Base-by-base conservation (phyloP, 345 rosid genomes). In the Angophora floribunda region DNA sequence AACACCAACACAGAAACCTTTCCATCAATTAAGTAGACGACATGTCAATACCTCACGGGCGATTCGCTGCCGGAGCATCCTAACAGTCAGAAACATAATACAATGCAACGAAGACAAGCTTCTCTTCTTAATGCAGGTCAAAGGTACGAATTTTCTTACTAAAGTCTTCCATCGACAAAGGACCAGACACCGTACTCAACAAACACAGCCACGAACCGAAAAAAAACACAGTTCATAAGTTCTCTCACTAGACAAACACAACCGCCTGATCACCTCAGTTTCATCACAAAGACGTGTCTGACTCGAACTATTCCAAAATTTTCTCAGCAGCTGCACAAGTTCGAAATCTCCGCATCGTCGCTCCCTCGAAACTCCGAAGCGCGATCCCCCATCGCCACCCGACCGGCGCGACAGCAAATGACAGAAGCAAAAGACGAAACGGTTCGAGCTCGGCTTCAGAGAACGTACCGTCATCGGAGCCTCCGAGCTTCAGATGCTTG, bases 401-500 rank as follows among this genome's bases (percentile, higher is more conserved):
- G 49, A 41, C 28, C 49, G 49, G 49, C 84, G 49, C 26, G 12
- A 41, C 84, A 7, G 55, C 6, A 44, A 78, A 50, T 22, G 61
- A 51, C 52, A 50, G 10, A 47, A 49, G 55, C 55, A 16, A 85
- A 6, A 49, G 55, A 49, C 11, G 86, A 28, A 26, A 85, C 17
- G 41, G 30, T 30, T 45, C 85, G 53, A 24, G 85, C 30, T 41
- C 55, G 47, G 26, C 36, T 70, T 26, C 13, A 78, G 36, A 78
- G 65, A 59, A 51, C 21, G 79, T 82, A 92, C 95, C 93, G 19
- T 86, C 78, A 44, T 6, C 9, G 47, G 86, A 88, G 36, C 57
- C 88, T 50, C 82, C 78, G 88, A 85, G 88, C 86, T 93, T 93
- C 86, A 94, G 91, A 91, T 96, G 99, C 91, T 94, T 96, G 93